Conservation (phyloP, 2,329 filamentous ascomycete species). For the Acephala macrosclerotiorum region DNA sequence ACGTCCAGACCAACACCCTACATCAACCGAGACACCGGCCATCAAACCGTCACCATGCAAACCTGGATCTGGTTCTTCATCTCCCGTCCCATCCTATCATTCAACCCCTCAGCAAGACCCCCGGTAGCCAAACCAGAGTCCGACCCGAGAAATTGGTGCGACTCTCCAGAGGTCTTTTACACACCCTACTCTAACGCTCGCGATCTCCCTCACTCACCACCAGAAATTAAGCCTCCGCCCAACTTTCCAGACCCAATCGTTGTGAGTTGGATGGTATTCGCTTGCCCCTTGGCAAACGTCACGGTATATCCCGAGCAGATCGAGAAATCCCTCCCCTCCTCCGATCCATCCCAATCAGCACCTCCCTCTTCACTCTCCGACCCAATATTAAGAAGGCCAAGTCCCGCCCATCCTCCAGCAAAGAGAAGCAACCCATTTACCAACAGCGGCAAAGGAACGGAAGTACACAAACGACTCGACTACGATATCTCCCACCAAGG, state of each 20-base stretch:
- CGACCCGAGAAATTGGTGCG: neutral
- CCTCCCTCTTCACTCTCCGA: too few relatives aligned
- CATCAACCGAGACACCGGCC: conserved; percentile 15
- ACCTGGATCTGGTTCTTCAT: conserved; percentile 41
- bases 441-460: conserved; percentile 1
- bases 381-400: neutral
- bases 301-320: conserved; percentile 31
- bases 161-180: neutral
- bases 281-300: conserved; percentile 37
- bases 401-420: neutral
- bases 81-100: conserved; percentile 29
- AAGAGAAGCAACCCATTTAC: neutral
- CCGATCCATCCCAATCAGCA: too few relatives aligned
- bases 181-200: neutral
- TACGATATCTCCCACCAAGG: conserved; percentile 41
- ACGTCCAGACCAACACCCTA: conserved; percentile 26
- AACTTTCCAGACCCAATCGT: conserved; percentile 35
- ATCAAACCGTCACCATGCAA: conserved; percentile 14
- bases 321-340: conserved; percentile 1
- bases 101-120: conserved; percentile 11
- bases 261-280: conserved; percentile 38
- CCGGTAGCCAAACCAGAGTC: neutral
- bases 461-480: conserved; percentile 35
- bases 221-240: conserved; percentile 23
- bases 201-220: neutral